Conservation (phyloP, 805 yeast genomes). For the Candida maesae region DNA sequence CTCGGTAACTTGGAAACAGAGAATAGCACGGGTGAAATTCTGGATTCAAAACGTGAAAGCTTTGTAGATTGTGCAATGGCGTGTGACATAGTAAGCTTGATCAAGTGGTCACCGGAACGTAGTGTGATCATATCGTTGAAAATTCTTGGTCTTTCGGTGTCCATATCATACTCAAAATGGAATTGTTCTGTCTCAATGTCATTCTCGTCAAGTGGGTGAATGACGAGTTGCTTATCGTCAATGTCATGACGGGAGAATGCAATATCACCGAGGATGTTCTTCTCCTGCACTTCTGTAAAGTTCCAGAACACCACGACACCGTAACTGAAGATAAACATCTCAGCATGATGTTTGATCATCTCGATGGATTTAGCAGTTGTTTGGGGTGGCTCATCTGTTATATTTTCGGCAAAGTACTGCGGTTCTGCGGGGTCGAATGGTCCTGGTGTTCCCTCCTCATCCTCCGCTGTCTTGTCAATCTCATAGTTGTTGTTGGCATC, state of each 20-base stretch:
- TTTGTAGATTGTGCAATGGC: slow-evolving; percentile 97
- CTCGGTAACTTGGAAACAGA: slow-evolving; percentile 89
- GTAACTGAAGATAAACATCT: slow-evolving; percentile 82
- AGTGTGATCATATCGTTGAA: slow-evolving; percentile 93
- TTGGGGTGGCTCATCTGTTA: slow-evolving; percentile 18
- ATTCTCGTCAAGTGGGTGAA: slow-evolving; percentile 76
- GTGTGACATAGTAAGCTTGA: slow-evolving; percentile 89
- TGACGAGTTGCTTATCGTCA: slow-evolving; percentile 49
- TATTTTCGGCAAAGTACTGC: slow-evolving; percentile 66
- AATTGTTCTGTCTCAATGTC: slow-evolving; percentile 88
- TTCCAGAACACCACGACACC: slow-evolving; percentile 99
- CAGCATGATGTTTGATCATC: slow-evolving; percentile 56
- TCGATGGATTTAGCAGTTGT: slow-evolving; percentile 18
- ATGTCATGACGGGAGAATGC: slow-evolving; percentile 46
- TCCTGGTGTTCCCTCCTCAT: slow-evolving; percentile 30
- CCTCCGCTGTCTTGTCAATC: slow-evolving; percentile 29
- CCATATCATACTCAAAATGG: slow-evolving; percentile 47
- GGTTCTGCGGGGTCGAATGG: slow-evolving; percentile 94
- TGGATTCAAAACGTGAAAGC: slow-evolving; percentile 82
- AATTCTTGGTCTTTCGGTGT: slow-evolving; percentile 64
- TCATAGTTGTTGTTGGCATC: slow-evolving; percentile 45
- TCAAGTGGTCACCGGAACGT: slow-evolving; percentile 86
- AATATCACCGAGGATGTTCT: slow-evolving; percentile 87
- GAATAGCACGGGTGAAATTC: slow-evolving; percentile 79
- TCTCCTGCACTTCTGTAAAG: slow-evolving; percentile 87